These are phyloP conservation scores for Colletotrichum noveboracense DNA, from an alignment of 2,329 filamentous ascomycete species.

Conservation along the genomic window DNA sequence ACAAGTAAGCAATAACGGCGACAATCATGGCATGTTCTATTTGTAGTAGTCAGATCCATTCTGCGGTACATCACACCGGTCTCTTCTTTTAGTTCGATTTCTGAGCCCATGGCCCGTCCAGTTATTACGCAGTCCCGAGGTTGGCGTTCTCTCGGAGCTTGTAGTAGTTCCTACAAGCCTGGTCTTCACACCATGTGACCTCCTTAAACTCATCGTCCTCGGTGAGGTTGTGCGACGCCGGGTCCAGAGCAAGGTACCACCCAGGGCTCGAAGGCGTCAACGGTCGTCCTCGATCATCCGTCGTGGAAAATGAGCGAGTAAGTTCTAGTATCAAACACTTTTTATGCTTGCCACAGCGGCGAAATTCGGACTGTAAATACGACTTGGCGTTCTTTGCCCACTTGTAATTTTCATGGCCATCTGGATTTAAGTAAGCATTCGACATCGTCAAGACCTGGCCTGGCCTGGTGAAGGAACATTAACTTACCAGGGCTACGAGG, in stretches of 20 bases:
- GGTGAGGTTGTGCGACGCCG: not conserved
- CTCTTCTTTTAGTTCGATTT: not conserved
- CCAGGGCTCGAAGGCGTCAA: not conserved
- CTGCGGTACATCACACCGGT: not conserved
- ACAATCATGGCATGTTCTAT: not conserved
- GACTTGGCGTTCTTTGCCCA: not conserved
- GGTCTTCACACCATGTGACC: not conserved
- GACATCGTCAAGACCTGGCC: not conserved
- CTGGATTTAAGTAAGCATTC: fast-evolving
- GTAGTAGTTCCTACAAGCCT: not conserved
- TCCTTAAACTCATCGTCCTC: not conserved
- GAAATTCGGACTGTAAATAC: not conserved
- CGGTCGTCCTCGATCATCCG: not conserved
- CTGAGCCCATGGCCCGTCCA: not conserved
- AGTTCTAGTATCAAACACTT: not conserved
- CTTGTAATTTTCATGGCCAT: not conserved
- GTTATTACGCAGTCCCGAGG: not conserved
- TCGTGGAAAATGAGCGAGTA: fast-evolving
- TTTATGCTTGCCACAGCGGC: not conserved
- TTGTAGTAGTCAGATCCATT: not conserved
- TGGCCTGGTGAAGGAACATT: fast-evolving
- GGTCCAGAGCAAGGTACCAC: not conserved
- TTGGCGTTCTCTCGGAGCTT: not conserved
- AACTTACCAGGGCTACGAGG: not conserved
- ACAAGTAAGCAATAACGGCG: not conserved